Evolutionary conservation across 352 stramenopile species (phyloP).

Genomic region (Pythium volutum): DNA sequence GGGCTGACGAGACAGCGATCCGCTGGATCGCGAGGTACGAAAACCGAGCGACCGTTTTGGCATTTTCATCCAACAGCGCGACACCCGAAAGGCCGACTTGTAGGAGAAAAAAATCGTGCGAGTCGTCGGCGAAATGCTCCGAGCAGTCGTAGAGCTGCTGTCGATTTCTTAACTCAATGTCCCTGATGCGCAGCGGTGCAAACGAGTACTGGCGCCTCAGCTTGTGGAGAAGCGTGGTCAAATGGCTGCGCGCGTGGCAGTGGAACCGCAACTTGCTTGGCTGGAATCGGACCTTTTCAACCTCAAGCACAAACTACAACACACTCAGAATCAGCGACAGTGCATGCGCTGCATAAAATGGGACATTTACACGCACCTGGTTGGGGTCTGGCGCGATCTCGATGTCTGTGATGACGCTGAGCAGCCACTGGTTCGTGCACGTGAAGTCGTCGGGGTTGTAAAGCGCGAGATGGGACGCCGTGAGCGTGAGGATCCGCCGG

Average conservation of each 20-base stretch:
- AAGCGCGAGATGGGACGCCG: slow-evolving; percentile 43
- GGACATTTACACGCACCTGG: slow-evolving; percentile 21
- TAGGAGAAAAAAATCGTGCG: slow-evolving; percentile 47
- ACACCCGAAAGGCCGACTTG: slow-evolving; percentile 49
- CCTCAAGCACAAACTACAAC: slow-evolving; percentile 48
- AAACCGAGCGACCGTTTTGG: slow-evolving; percentile 37
- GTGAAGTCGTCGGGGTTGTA: slow-evolving; percentile 68
- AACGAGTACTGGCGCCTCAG: slow-evolving; percentile 44
- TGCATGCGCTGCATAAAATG: background rate
- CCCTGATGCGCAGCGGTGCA: slow-evolving; percentile 30
- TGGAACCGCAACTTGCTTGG: slow-evolving; percentile 52
- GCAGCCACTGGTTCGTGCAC: slow-evolving; percentile 71
- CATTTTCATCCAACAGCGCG: slow-evolving; percentile 52
- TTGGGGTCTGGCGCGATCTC: slow-evolving; percentile 37
- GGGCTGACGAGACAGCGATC: slow-evolving; percentile 36
- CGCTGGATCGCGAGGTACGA: slow-evolving; percentile 57
- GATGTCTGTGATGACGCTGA: slow-evolving; percentile 54
- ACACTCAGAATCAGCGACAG: background rate
- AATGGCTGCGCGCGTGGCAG: slow-evolving; percentile 49
- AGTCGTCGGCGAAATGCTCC: slow-evolving; percentile 64
- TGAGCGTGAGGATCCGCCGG: slow-evolving; percentile 55
- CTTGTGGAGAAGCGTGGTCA: slow-evolving; percentile 49
- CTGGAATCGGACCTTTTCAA: slow-evolving; percentile 65
- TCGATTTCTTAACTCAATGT: slow-evolving; percentile 17
- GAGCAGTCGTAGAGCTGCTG: slow-evolving; percentile 54